Evolutionary conservation across 495 filamentous ascomycete genomes (phyloP).

Genomic region (Thermochaetoides thermophila): DNA sequence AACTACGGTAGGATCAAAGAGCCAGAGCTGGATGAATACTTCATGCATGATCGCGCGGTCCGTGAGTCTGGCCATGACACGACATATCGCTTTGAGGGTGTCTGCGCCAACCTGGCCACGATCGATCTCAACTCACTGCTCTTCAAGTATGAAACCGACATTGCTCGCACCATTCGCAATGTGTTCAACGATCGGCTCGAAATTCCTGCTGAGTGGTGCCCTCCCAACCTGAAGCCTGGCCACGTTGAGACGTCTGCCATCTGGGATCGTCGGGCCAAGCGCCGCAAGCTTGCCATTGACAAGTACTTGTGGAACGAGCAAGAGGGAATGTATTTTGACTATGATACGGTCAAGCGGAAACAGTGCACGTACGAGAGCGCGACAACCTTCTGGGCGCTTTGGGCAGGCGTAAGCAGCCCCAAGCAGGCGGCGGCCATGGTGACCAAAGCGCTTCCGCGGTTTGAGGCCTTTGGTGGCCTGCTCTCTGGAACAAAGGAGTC

Average conservation of each 20-base stretch:
- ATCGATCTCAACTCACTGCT: conserved; percentile 86
- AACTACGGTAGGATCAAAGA: conserved; percentile 64
- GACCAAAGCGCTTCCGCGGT: conserved; percentile 57
- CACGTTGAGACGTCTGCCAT: conserved; percentile 61
- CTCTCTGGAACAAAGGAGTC: conserved; percentile 77
- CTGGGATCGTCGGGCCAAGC: conserved; percentile 78
- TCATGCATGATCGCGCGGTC: conserved; percentile 85
- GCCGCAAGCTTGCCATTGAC: conserved; percentile 65
- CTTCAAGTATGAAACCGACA: conserved; percentile 93
- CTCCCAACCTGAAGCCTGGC: conserved; percentile 37
- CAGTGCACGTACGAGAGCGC: conserved; percentile 69
- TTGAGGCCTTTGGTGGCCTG: conserved; percentile 80
- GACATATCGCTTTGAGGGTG: conserved; percentile 75
- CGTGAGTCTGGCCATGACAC: conserved; percentile 97
- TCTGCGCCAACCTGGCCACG: conserved; percentile 79
- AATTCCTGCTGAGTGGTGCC: conserved; percentile 68
- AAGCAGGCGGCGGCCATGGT: conserved; percentile 68
- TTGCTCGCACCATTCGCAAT: conserved; percentile 64
- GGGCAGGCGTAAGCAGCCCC: conserved; percentile 74
- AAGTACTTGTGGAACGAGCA: conserved; percentile 83
- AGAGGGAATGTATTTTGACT: conserved; percentile 93
- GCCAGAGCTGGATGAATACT: conserved; percentile 85
- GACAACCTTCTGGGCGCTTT: conserved; percentile 94
- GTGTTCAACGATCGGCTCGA: conserved; percentile 65
- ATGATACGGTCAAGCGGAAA: conserved; percentile 66